These are phyloP conservation scores for Exophiala spinifera DNA, from an alignment of 2,329 filamentous ascomycete species.

Conservation along the genomic window DNA sequence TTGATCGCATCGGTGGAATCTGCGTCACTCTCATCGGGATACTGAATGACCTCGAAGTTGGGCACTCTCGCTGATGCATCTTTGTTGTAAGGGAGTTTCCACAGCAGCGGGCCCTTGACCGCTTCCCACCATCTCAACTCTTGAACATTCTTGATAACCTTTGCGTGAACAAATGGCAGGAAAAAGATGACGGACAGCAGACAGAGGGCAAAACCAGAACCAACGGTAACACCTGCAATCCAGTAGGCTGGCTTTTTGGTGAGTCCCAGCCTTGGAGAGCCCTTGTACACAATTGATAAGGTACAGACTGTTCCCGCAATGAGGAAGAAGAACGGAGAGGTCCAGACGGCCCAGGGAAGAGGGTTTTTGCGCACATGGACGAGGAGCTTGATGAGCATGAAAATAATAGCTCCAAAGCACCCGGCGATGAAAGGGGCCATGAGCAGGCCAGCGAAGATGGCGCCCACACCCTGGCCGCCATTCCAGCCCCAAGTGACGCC, in stretches of 20 bases:
- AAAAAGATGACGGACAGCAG: constrained; percentile 66
- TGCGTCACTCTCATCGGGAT: too few species aligned
- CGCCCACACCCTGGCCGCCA: constrained; percentile 64
- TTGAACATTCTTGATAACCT: constrained; percentile 66
- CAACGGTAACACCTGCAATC: constrained; percentile 64
- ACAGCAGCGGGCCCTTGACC: constrained; percentile 62
- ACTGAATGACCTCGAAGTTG: too few species aligned
- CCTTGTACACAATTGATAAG: constrained; percentile 77
- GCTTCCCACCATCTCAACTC: constrained; percentile 63
- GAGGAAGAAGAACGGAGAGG: constrained; percentile 73
- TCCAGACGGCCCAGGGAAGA: constrained; percentile 69
- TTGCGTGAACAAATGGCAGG: constrained; percentile 65
- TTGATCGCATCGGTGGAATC: too few species aligned
- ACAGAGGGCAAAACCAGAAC: constrained; percentile 59
- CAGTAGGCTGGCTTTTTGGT: constrained; percentile 66
- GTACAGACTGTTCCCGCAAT: constrained; percentile 69
- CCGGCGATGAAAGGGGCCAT: constrained; percentile 69
- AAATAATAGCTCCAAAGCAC: constrained; percentile 64
- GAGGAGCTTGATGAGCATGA: constrained; percentile 68
- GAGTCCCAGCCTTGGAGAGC: constrained; percentile 65
- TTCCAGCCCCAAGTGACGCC: constrained; percentile 70
- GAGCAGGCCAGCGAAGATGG: constrained; percentile 67
- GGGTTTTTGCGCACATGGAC: constrained; percentile 71
- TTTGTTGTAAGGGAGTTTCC: constrained; percentile 55
- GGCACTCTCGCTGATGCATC: constrained; percentile 36